Conservation (phyloP, 305 asterid species). For the Ajuga reptans region DNA sequence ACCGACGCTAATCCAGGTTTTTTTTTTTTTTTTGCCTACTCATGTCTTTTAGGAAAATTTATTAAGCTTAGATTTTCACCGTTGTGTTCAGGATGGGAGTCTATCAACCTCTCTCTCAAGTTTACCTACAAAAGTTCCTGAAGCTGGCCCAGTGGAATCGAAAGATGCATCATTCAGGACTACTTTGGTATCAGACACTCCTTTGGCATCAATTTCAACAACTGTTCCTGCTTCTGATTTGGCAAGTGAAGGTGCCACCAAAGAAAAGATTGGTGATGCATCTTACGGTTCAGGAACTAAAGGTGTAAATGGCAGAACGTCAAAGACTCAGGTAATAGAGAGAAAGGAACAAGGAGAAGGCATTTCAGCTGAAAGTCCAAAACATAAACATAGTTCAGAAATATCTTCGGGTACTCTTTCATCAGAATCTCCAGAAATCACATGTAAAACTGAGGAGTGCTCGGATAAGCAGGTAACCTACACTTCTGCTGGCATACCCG, state of each 20-base stretch:
- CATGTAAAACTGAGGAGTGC: constrained; percentile 26
- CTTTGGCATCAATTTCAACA: constrained; percentile 20
- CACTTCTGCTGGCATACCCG: constrained; percentile 19
- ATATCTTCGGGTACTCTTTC: constrained; percentile 23
- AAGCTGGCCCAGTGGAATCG: constrained; percentile 24
- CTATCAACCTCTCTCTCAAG: constrained; percentile 25
- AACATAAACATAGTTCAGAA: constrained; percentile 19
- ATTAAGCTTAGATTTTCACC: constrained; percentile 15
- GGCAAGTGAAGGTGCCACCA: constrained; percentile 19
- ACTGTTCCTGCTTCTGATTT: constrained; percentile 19
- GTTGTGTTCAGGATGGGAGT: constrained; percentile 36
- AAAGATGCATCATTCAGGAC: constrained; percentile 25
- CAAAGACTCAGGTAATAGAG: constrained; percentile 23
- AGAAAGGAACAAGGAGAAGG: constrained; percentile 25
- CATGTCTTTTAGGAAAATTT: constrained; percentile 11
- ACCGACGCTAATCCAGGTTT: constrained; percentile 37
- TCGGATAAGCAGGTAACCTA: constrained; percentile 21
- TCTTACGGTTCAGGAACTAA: constrained; percentile 18
- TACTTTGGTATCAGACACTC: constrained; percentile 25
- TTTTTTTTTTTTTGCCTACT: constrained; percentile 16
- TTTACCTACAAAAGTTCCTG: constrained; percentile 31
- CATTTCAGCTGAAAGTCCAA: constrained; percentile 20
- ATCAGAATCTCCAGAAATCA: constrained; percentile 27
- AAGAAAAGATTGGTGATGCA: constrained; percentile 9
- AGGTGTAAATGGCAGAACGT: constrained; percentile 20